Evolutionary conservation across 805 yeast genomes (phyloP).

Genomic region (Candida sakaeoensis): DNA sequence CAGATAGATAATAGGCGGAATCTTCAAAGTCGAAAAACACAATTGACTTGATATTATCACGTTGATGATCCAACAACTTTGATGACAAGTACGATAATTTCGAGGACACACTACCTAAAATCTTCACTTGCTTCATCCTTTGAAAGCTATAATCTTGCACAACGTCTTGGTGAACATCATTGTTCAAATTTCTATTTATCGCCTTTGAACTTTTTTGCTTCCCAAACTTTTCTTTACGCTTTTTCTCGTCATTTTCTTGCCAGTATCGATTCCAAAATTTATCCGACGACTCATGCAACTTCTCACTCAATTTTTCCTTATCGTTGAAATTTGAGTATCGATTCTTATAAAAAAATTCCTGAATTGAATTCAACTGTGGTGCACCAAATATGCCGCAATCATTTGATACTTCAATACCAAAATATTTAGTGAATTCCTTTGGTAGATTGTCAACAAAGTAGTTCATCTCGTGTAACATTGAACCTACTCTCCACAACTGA

Average conservation of each 20-base stretch:
- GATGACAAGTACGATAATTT: conserved; percentile 60
- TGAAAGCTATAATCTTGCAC: not conserved
- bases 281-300: conserved; percentile 30
- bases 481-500: conserved; percentile 53
- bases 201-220: conserved; percentile 23
- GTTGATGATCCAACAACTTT: conserved; percentile 50
- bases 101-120: conserved; percentile 62
- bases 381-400: conserved; percentile 51
- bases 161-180: not conserved
- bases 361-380: conserved; percentile 51
- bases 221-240: conserved; percentile 34
- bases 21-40: conserved; percentile 72
- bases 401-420: conserved; percentile 13
- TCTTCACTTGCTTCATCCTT: conserved; percentile 26
- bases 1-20: conserved; percentile 64
- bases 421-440: conserved; percentile 31
- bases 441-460: conserved; percentile 50
- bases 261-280: conserved; percentile 56
- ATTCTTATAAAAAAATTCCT: conserved; percentile 51
- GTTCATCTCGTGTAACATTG: conserved; percentile 64
- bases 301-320: conserved; percentile 22
- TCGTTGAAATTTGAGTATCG: conserved; percentile 38
- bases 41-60: conserved; percentile 46
- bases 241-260: conserved; percentile 26
- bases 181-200: not conserved